phyloP scores from a whole-genome alignment of 805 yeast genomes.

The Metschnikowia amazonensis region DNA sequence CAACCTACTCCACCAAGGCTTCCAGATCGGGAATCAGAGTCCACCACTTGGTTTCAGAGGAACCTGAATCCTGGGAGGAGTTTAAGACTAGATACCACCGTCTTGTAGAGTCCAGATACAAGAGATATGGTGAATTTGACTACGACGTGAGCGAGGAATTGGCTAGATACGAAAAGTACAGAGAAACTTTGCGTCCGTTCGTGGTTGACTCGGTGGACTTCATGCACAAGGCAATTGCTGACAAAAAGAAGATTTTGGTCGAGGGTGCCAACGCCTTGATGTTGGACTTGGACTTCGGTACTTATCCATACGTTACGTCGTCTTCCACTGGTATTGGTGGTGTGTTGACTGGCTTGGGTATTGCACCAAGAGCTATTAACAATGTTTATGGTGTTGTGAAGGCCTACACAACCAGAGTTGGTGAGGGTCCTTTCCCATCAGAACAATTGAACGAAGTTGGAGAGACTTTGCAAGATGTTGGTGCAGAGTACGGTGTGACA shows the following conservation, averaged over 20 bases:
- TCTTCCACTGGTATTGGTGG: conserved; percentile 97
- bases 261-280: conserved; percentile 98
- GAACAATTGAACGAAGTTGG: conserved; percentile 90
- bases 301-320: conserved; percentile 96
- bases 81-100: conserved; percentile 76
- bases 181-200: conserved; percentile 75
- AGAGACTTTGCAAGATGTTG: conserved; percentile 81
- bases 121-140: conserved; percentile 91
- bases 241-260: conserved; percentile 80
- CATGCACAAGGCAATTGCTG: conserved; percentile 71
- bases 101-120: conserved; percentile 72
- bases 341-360: conserved; percentile 92
- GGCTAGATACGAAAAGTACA: conserved; percentile 67
- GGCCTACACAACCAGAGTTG: conserved; percentile 98
- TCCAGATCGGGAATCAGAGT: conserved; percentile 95
- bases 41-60: conserved; percentile 88
- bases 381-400: conserved; percentile 94
- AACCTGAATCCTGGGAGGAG: conserved; percentile 90
- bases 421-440: conserved; percentile 99
- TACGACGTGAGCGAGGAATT: conserved; percentile 81
- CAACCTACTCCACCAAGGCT: conserved; percentile 95
- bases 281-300: conserved; percentile 97
- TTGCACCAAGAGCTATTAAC: conserved; percentile 82
- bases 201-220: conserved; percentile 90
- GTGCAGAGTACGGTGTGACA: conserved; percentile 96